phyloP scores from a whole-genome alignment of 345 rosid genomes.

The Dipteronia dyeriana region DNA sequence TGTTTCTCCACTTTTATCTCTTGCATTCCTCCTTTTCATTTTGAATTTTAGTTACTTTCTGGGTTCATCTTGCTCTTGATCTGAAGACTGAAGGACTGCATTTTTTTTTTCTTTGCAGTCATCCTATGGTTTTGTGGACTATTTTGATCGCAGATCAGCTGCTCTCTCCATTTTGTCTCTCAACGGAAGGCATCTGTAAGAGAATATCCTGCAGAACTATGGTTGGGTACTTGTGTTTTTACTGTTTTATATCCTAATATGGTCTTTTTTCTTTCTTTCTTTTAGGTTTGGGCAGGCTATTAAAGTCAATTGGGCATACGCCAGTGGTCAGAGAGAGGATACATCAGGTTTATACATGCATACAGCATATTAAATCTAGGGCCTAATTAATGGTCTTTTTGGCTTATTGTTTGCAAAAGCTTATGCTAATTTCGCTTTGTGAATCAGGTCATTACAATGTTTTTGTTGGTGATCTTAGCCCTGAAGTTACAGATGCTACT shows the following conservation, averaged over 20 bases:
- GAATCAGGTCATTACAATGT: slow-evolving; percentile 85
- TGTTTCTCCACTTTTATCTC: not conserved
- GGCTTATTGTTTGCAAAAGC: not conserved
- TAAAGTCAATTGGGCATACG: slow-evolving; percentile 99
- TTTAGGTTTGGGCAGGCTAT: slow-evolving; percentile 97
- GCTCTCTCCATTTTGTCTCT: slow-evolving; percentile 73
- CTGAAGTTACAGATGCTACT: slow-evolving; percentile 95
- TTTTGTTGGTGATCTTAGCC: slow-evolving; percentile 98
- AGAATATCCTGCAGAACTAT: not conserved
- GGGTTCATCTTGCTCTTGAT: slow-evolving; percentile 5
- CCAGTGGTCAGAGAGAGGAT: slow-evolving; percentile 97
- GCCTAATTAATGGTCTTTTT: not conserved
- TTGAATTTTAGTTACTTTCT: not conserved
- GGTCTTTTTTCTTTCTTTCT: too few species aligned
- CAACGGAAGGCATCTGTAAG: slow-evolving; percentile 92
- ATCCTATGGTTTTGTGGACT: slow-evolving; percentile 92
- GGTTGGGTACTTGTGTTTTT: not conserved
- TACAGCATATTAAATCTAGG: too few species aligned
- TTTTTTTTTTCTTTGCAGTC: slow-evolving; percentile 51
- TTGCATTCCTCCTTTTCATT: too few species aligned
- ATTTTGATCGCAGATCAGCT: slow-evolving; percentile 87
- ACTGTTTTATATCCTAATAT: slow-evolving; percentile 11
- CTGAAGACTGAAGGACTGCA: not conserved
- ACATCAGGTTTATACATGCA: slow-evolving; percentile 68
- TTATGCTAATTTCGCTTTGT: slow-evolving; percentile 12